phyloP scores from a whole-genome alignment of 192 early-diverging fungal genomes.

The Chytriomyces sp. region DNA sequence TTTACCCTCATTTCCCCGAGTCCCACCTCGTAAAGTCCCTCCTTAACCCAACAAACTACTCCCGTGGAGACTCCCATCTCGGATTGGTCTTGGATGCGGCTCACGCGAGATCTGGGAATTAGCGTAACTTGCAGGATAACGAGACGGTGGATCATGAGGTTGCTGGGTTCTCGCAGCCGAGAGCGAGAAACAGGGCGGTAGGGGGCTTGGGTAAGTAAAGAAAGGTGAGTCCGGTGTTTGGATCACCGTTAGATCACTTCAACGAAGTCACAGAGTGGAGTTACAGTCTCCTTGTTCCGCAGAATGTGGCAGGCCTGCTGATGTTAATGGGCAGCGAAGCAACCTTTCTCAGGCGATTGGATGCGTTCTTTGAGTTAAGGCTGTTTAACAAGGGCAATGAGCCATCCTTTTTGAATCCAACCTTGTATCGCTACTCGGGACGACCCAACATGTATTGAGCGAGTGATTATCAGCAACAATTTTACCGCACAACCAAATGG shows the following conservation, averaged over 20 bases:
- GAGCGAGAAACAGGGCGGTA: not conserved
- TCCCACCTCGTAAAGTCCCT: conserved; percentile 9
- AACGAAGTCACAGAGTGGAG: conserved; percentile 21
- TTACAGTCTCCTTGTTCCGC: conserved; percentile 43
- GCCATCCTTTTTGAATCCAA: conserved; percentile 38
- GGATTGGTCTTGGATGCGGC: not conserved
- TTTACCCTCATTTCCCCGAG: conserved; percentile 16
- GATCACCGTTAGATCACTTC: not conserved
- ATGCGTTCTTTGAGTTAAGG: conserved; percentile 32
- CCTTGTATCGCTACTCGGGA: conserved; percentile 39
- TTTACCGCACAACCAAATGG: conserved; percentile 26
- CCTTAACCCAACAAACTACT: not conserved
- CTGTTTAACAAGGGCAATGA: conserved; percentile 39
- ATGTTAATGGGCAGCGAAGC: conserved; percentile 31
- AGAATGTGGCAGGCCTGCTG: conserved; percentile 32
- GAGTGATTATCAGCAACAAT: not conserved
- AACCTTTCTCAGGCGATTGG: conserved; percentile 29
- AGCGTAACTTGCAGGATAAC: conserved; percentile 38
- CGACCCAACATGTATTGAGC: not conserved
- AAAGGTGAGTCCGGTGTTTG: not conserved
- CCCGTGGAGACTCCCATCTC: not conserved
- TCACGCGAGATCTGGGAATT: conserved; percentile 37
- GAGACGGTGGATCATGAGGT: conserved; percentile 19
- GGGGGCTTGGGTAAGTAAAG: not conserved
- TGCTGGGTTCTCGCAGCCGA: conserved; percentile 35